Evolutionary conservation across 768 basidiomycete genomes (phyloP).

Genomic region (Gymnopilus junonius): DNA sequence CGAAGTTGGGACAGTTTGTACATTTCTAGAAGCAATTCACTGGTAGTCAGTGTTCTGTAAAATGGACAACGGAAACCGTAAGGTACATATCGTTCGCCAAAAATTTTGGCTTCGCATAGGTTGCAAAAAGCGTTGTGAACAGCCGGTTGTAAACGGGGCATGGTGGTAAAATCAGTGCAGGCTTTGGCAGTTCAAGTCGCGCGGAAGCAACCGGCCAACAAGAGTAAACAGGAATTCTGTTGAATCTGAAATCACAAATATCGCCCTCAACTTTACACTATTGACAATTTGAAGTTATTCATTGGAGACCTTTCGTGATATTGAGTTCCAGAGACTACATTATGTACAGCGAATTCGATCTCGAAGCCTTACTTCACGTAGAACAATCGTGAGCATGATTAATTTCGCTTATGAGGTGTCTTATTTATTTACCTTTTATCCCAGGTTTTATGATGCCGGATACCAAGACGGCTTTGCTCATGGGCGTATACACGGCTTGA

Average conservation of each 20-base stretch:
- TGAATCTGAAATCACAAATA: no score
- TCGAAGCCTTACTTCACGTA: slow-evolving; percentile 64
- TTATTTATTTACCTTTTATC: neutral
- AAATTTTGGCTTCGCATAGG: slow-evolving; percentile 72
- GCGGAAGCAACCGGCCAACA: no score
- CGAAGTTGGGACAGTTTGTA: slow-evolving; percentile 80
- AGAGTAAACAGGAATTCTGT: no score
- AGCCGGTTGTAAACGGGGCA: no score
- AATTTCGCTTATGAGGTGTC: neutral
- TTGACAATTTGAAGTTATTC: no score
- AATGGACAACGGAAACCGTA: neutral
- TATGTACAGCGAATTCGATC: slow-evolving; percentile 51
- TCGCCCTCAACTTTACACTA: no score
- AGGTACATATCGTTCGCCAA: slow-evolving; percentile 75
- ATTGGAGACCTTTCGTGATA: no score
- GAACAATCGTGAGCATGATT: slow-evolving; percentile 59
- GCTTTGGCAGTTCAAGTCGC: no score
- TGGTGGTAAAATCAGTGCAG: no score
- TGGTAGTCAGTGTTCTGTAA: no score
- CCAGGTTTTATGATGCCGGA: slow-evolving; percentile 82
- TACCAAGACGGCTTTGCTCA: slow-evolving; percentile 81
- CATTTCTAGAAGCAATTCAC: slow-evolving; percentile 63
- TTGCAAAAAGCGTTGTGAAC: slow-evolving; percentile 74
- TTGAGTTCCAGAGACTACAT: no score
- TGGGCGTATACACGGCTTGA: slow-evolving; percentile 86